A percentile compares a stretch with the other conserved stretches of the same genome.
These are phyloP conservation scores for Cytospora mali DNA, from an alignment of 2,329 filamentous ascomycete genomes.

Conservation along the genomic window DNA sequence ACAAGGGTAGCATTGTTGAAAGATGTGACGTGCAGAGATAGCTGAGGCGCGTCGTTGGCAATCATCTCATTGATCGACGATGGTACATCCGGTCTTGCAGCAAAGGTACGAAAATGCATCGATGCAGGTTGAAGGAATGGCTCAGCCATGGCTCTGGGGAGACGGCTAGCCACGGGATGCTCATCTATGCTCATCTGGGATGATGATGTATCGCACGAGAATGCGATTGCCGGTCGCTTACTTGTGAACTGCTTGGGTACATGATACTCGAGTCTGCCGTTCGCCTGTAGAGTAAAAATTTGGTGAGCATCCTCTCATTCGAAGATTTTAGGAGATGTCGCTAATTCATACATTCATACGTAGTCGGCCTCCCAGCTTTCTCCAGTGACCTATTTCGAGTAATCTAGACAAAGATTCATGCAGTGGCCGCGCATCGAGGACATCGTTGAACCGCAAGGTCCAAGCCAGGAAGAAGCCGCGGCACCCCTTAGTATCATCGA, in stretches of 20 bases:
- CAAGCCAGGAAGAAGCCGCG: conserved; percentile 20
- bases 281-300: not conserved
- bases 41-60: conserved; percentile 44
- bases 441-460: conserved; percentile 45
- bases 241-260: conserved; percentile 40
- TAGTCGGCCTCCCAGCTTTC: conserved; percentile 48
- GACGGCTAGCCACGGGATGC: conserved; percentile 39
- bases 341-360: conserved; percentile 39
- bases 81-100: conserved; percentile 32
- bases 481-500: conserved; percentile 24
- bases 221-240: conserved; percentile 40
- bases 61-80: conserved; percentile 43
- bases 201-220: conserved; percentile 34
- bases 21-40: conserved; percentile 49
- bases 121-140: conserved; percentile 35
- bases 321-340: not conserved
- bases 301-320: not conserved
- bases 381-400: conserved; percentile 47
- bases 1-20: conserved; percentile 54
- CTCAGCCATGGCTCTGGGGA: conserved; percentile 29
- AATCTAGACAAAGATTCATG: conserved; percentile 40
- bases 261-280: conserved; percentile 28
- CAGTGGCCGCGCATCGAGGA: conserved; percentile 45
- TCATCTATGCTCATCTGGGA: conserved; percentile 37
- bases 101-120: conserved; percentile 32